Base-by-base conservation (phyloP, 2,329 filamentous ascomycete genomes). In the Claviceps sorghi region DNA sequence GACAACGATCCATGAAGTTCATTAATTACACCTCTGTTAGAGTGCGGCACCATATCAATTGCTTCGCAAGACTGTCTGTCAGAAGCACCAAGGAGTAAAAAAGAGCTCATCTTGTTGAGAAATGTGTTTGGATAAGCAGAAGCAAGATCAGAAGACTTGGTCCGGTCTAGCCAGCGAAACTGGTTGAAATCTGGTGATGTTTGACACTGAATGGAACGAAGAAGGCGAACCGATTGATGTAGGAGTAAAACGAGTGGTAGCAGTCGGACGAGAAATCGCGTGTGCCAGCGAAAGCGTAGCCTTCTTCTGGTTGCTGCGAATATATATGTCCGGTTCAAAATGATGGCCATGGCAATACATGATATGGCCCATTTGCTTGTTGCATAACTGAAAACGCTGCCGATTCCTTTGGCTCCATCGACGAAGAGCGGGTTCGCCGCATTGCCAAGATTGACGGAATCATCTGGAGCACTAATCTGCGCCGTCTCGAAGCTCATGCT, bases 281-380 rank as follows among this genome's bases (percentile, higher is more conserved):
- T 71, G 38, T 82, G 77, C 81, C 87, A 91, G 52, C 78, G 77
- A 2, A 97, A 74, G 10, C 78, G 77, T n/a, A 96, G 73, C 51
- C 86, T 82, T 51, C 90, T 79, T 56, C 93, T 78, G 15, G 88
- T 91, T 0, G 90, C 91, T 43, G 89, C 91, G 67, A 95, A 97
- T 59, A 97, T 93, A 54, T 90, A 84, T 7, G 93, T 94, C 53
- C 93, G 82, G 65, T 97, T 97, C 26, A 97, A 74, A 53, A 96
- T 71, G 54, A 97, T 79, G 22, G 88, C 88, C 75, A 91, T 86
- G 40, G 83, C 80, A 60, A 97, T 83, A 60, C 89, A 96, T 50
- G 84, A 83, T 53, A 97, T 72, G 0, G 91, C 90, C 93, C 93
- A 97, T 67, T 86, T 86, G 67, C 88, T 94, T 1, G 87, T 94